A percentile compares a stretch with the other conserved stretches of the same genome.
Conservation (phyloP, 192 early-diverging fungal species). For the Entrophospora sp. region DNA sequence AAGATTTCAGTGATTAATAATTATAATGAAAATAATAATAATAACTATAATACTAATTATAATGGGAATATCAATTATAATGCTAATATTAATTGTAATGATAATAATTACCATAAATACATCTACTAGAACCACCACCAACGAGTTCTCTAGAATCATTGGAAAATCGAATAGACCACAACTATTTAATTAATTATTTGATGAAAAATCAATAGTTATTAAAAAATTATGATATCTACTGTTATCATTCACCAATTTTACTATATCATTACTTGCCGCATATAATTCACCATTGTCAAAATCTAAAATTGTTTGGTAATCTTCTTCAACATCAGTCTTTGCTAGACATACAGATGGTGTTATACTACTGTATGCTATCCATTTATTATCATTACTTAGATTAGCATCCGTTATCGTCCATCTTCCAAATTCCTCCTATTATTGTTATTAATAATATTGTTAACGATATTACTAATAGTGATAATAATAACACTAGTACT, state of each 20-base stretch:
- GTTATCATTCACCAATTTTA: no score
- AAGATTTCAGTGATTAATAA: no score
- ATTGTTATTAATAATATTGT: no score
- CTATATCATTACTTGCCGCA: no score
- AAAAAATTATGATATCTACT: no score
- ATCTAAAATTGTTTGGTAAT: slow-evolving; percentile 28
- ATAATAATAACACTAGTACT: no score
- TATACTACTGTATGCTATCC: slow-evolving; percentile 54
- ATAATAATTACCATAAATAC: slow-evolving; percentile 28
- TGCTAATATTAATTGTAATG: no score
- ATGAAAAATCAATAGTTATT: no score
- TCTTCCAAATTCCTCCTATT: slow-evolving; percentile 38
- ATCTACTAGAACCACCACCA: slow-evolving; percentile 33
- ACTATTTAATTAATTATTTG: slow-evolving; percentile 21
- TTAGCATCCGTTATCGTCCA: slow-evolving; percentile 61
- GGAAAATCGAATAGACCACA: slow-evolving; percentile 60
- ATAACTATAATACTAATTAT: no score
- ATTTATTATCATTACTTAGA: slow-evolving; percentile 33
- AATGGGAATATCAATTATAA: no score
- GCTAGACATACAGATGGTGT: slow-evolving; percentile 46
- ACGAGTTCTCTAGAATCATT: slow-evolving; percentile 51
- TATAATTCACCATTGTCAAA: slow-evolving; percentile 29
- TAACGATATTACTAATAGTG: no score
- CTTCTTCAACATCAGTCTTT: slow-evolving; percentile 28
- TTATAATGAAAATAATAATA: no score